Evolutionary conservation across 352 stramenopile species (phyloP), one percentile per base, ranked within the genome.

Genomic region (Phytophthora nicotianae): DNA sequence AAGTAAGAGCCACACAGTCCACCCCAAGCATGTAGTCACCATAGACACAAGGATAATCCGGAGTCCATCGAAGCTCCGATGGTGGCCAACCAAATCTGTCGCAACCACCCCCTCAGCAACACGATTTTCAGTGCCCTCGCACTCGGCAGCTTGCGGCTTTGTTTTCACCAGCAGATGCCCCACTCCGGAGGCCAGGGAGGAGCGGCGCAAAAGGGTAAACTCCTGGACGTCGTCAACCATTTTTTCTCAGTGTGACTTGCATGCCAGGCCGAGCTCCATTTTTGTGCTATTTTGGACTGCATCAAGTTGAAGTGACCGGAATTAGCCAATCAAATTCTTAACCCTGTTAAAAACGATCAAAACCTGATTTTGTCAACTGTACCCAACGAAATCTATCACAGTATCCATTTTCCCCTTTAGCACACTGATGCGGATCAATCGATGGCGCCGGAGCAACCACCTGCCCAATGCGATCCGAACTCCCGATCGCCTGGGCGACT

Each of bases 401-500:
- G 29, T 35, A 35, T 35, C 29, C 42, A 49, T 33, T 49, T 6
- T 27, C 38, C 2, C 8, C 2, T 23, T 35, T 24, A 5, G 17
- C 23, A 4, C 32, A 16, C 40, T 52, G 21, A n/a, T 20, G 37
- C 49, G 32, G n/a, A 35, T 9, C 33, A 65, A 68, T 20, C 52
- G 65, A 4, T 73, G 65, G 59, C 17, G 57, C 17, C 29, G 33
- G 2, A 26, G 11, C 14, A 65, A 73, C 14, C 19, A 26, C n/a
- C 42, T 48, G 20, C n/a, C 50, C 7, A 54, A 59, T 10, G 45
- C 55, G n/a, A 13, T 27, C 41, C 7, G 6, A 23, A 73, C 65
- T 1, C 3, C 19, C 2, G 65, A 73, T 33, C 65, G 59, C 6
- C 7, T 73, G 32, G 65, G 65, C 0, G 65, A 73, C 42, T 65